Percentiles rank a stretch among this genome's conserved stretches.
These are phyloP conservation scores for Aspergillus ibericus DNA, from an alignment of 2,329 filamentous ascomycete species.

Conservation along the genomic window DNA sequence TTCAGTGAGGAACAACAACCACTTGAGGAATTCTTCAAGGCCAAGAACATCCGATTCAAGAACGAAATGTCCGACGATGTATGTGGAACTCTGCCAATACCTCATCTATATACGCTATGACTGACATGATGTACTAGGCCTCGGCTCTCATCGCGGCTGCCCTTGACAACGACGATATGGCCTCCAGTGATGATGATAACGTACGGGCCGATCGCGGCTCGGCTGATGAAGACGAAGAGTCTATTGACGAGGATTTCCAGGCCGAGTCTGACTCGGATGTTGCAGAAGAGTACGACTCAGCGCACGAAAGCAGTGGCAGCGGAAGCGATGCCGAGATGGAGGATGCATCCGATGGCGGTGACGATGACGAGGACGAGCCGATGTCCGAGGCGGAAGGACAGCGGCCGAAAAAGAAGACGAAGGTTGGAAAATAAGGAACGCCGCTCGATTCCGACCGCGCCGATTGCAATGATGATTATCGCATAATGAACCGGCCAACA, in stretches of 20 bases:
- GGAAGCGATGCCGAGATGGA: conserved; percentile 64
- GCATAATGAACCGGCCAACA: conserved; percentile 17
- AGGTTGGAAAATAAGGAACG: conserved; percentile 42
- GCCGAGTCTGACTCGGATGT: conserved; percentile 92
- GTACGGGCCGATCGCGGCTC: conserved; percentile 76
- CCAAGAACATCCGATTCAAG: conserved; percentile 92
- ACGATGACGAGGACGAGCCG: conserved; percentile 40
- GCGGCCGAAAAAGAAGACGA: conserved; percentile 65
- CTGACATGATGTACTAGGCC: conserved; percentile 43
- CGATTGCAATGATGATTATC: conserved; percentile 6
- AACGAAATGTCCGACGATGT: conserved; percentile 98
- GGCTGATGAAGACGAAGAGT: conserved; percentile 94
- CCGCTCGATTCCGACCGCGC: neutral
- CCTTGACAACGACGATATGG: conserved; percentile 76
- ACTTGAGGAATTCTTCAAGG: conserved; percentile 96
- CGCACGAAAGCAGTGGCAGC: conserved; percentile 79
- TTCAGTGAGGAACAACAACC: conserved; percentile 83
- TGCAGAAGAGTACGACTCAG: conserved; percentile 92
- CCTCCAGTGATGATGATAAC: conserved; percentile 79
- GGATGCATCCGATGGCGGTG: conserved; percentile 44
- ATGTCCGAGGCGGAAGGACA: conserved; percentile 48
- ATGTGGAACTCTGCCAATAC: conserved; percentile 42
- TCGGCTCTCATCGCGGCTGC: conserved; percentile 71
- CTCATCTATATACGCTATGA: neutral
- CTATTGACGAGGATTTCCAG: conserved; percentile 92